Evolutionary conservation across 257 asterid genomes (phyloP), one percentile per base, ranked within the genome.

Genomic region (Penstemon davidsonii): DNA sequence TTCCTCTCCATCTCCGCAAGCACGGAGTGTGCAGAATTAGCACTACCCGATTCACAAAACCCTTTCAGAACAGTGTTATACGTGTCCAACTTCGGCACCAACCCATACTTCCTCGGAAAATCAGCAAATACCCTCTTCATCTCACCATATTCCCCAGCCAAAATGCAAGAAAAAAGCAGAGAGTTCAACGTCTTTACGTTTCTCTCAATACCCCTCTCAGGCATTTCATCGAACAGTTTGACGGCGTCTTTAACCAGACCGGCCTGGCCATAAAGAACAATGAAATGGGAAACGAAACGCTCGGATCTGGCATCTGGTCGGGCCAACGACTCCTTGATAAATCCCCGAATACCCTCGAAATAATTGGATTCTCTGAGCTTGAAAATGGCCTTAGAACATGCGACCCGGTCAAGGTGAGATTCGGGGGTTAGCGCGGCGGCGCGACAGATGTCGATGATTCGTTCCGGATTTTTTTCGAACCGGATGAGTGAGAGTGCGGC

Each of bases 381-480:
- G 8, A 68, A 57, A 42, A 94, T 70, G 76, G 95, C 91, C 62
- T 69, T 82, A 6, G 89, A 78, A 68, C 66, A 90, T 62, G 88
- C 87, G 15, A 86, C 12, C 6, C 99, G 91, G 63, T 94, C 96
- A 67, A 84, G 82, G 42, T 84, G 95, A 0, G 85, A 76, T 11
- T 76, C 88, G 33, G 97, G 96, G 15, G 89, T 69, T 4, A 93
- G 86, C 50, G 85, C 70, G 67, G 95, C 87, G 57, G 91, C 87
- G 5, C 95, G 84, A 86, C 95, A 91, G 73, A 88, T 79, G 0
- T 86, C 85, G 76, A 88, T 75, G 61, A 94, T 83, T 41, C 88
- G 91, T n/a, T 88, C 86, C 0, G 99, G 99, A 79, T 90, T 79
- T 62, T 76, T 76, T 83, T 93, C 97, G 77, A 79, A 71, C 8